phyloP scores from a whole-genome alignment of 2,329 filamentous ascomycete species.

The Allantophomopsis lycopodina region DNA sequence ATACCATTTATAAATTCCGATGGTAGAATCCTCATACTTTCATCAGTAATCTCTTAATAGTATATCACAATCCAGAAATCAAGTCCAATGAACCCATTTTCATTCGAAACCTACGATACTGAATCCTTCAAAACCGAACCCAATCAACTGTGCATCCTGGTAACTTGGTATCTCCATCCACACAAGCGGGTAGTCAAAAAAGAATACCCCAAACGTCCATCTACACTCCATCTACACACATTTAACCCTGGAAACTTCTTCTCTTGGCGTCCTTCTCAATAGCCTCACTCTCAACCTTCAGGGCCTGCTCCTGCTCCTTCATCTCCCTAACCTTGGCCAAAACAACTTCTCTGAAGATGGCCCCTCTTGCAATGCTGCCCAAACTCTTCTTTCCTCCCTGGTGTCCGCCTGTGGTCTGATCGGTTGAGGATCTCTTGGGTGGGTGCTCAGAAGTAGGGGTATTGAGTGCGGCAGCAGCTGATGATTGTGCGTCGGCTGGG shows the following conservation, averaged over 20 bases:
- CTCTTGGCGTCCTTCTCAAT: slow-evolving; percentile 17
- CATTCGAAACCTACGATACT: too few relatives aligned
- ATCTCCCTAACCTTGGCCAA: slow-evolving; percentile 86
- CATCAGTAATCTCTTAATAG: too few relatives aligned
- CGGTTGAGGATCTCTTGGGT: slow-evolving; percentile 4
- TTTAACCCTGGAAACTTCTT: slow-evolving; percentile 4
- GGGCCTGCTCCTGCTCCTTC: slow-evolving; percentile 73
- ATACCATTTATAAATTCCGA: too few relatives aligned
- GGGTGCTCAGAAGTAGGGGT: neutral
- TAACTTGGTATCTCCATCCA: too few relatives aligned
- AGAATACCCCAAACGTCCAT: too few relatives aligned
- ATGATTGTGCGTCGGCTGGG: slow-evolving; percentile 39
- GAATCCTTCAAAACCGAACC: too few relatives aligned
- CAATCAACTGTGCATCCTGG: too few relatives aligned
- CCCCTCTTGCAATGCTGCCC: slow-evolving; percentile 38
- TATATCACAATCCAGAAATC: too few relatives aligned
- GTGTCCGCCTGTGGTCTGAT: slow-evolving; percentile 3
- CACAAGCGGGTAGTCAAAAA: too few relatives aligned
- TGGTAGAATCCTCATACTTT: too few relatives aligned
- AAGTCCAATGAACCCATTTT: too few relatives aligned
- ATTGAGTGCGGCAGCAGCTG: slow-evolving; percentile 30
- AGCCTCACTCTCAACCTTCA: slow-evolving; percentile 42
- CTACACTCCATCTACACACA: too few relatives aligned
- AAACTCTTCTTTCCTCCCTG: slow-evolving; percentile 25
- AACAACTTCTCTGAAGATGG: slow-evolving; percentile 90